Evolutionary conservation across 495 filamentous ascomycete genomes (phyloP), one percentile per base, ranked within the genome.

Genomic region (Cladorrhinum samala): DNA sequence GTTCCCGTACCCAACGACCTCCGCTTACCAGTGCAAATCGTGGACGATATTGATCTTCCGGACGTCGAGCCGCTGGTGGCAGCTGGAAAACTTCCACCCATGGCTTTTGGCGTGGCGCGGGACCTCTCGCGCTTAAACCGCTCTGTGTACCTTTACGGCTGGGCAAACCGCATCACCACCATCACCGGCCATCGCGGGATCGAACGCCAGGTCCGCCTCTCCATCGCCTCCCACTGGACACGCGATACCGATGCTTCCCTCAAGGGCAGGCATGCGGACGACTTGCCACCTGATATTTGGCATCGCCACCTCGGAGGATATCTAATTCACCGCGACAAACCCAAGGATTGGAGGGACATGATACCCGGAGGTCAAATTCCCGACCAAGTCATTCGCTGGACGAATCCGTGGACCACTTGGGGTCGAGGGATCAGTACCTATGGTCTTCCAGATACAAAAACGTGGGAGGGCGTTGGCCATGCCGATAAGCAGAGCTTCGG

Each of bases 351-450:
- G 66, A 46, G 54, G 37, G 52, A 47, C 11, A 55, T 65, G 55
- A 20, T 67, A 9, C 46, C 45, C 0, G 47, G 45, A 1, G 58
- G 37, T 3, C 52, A 55, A 27, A 55, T 68, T 11, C 66, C 64
- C 0, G 9, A 13, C 1, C 64, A 68, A 37, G 44, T 68, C 23
- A 17, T 36, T 7, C 54, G 56, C 2, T 68, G 66, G 66, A 63
- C 66, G n/a, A 52, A 55, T 2, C 62, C 64, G 0, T 68, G 64
- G 64, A 67, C 59, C 20, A 68, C 66, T 0, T 68, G 66, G 66
- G 66, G 66, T 0, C 21, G 66, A 4, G 66, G 66, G 4, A 67
- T 68, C 33, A 65, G 62, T 27, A 63, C 62, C 0, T 63, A 65
- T 24, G 66, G 66, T 3, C 25, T 68, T 40, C 66, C 66, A 13